Evolutionary conservation across 805 yeast genomes (phyloP).

Genomic region (Teunomyces tritomae): DNA sequence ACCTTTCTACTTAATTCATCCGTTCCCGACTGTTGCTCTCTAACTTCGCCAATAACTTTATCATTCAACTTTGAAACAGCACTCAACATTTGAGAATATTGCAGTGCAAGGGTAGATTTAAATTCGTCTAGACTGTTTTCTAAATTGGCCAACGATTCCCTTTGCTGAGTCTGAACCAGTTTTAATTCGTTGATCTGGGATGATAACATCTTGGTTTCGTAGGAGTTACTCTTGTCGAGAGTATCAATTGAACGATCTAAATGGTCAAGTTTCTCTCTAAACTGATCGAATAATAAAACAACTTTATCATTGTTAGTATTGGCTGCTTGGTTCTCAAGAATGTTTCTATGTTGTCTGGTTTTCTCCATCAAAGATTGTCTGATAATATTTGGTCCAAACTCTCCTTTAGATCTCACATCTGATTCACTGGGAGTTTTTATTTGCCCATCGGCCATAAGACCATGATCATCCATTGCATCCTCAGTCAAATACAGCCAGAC

Average conservation of each 20-base stretch:
- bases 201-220: conserved; percentile 9
- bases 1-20: conserved; percentile 36
- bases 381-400: conserved; percentile 16
- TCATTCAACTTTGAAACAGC: conserved; percentile 33
- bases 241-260: not conserved
- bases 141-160: conserved; percentile 15
- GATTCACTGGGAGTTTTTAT: conserved; percentile 29
- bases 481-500: conserved; percentile 52
- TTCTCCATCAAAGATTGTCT: conserved; percentile 40
- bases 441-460: conserved; percentile 42
- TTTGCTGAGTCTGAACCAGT: conserved; percentile 17
- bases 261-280: not conserved
- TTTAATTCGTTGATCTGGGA: conserved; percentile 16
- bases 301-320: not conserved
- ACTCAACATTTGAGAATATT: conserved; percentile 27
- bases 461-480: conserved; percentile 60
- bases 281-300: not conserved
- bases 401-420: conserved; percentile 15
- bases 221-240: conserved; percentile 8
- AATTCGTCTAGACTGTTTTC: conserved; percentile 20
- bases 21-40: conserved; percentile 36
- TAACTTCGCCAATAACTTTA: conserved; percentile 40
- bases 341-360: conserved; percentile 7
- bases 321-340: not conserved
- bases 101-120: conserved; percentile 22